Base-by-base conservation (phyloP, 345 rosid genomes). In the Murraya paniculata region DNA sequence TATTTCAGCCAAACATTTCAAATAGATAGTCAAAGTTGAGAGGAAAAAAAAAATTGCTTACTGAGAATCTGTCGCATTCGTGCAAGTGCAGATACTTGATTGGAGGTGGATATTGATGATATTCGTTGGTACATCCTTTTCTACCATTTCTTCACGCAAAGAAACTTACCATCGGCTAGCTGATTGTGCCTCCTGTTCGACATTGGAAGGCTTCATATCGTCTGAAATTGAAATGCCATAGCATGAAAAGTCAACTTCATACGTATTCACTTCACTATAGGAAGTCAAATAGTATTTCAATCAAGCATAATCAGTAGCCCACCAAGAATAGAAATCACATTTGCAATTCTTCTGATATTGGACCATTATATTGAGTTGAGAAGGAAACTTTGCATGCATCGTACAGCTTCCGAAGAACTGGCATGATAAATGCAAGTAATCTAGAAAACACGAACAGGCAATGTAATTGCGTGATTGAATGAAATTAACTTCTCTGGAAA, bases 41-140 rank as follows among this genome's bases (percentile, higher is more conserved):
- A 7, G 9, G 1, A 36, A 36, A 7, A 36, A 36, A 6, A 36
- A 28, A 62, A 62, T 69, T 59, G 73, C 97, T 90, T 87, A 93
- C 99, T 39, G 98, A 92, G 89, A 96, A 92, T 82, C 95, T 82
- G 83, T 92, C 93, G 76, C 98, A 91, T 84, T 97, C 98, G 70
- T 97, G 98, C 81, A 94, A 85, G 75, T 90, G 99, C 75, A 87
- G 78, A 82, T 94, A 93, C 80, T 90, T 94, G 82, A 97, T 93
- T 35, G 92, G 85, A 45, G 96, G 85, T n/a, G 90, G 59, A 69
- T 48, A 81, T 68, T 76, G 97, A 69, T 65, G 85, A 68, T 59
- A 48, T 30, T 35, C 72, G 24, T 68, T 36, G 39, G 39, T 48
- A 27, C 59, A 22, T 16, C 41, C 76, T 72, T 72, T 58, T 72